Base-by-base conservation (phyloP, 495 filamentous ascomycete species). In the Aspergillus leporis region DNA sequence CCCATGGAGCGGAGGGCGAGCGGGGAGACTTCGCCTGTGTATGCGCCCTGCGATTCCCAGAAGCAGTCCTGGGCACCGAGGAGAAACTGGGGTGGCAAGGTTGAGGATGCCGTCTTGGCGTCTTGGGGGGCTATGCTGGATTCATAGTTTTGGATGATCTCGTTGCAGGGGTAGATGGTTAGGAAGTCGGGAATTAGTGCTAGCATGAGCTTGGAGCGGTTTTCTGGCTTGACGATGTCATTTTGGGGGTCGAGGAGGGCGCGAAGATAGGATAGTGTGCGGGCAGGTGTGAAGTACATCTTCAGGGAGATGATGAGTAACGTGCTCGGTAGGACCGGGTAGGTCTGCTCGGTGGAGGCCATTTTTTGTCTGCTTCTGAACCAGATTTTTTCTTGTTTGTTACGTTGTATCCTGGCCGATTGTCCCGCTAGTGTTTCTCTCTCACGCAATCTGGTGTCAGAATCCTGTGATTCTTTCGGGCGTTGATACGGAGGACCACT, bases 181-280 rank as follows among this genome's bases (percentile, higher is more conserved):
- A 92, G 67, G 71, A 89, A 88, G 70, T 91, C 89, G 1, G 91
- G 91, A 62, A 93, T 86, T 60, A 93, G 88, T 52, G 92, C 92
- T 62, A 92, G 84, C 56, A 92, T 94, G 55, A 95, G 83, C 64
- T 92, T 91, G n/a, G 85, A 86, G 53, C 87, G 68, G 67, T 79
- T 81, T 51, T 70, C 58, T 28, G 77, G 66, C 21, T 67, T 70
- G 53, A 77, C 68, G 43, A 72, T 74, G 59, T 70, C 56, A 66
- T 73, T 70, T 45, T 62, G 41, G 53, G 78, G 79, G 49, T 77
- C 65, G 21, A 87, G 76, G 40, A 92, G 74, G 55, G 75, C 73
- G 45, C 74, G 67, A 59, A 88, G 74, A 76, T 91, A 95, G 47
- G 74, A 62, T 53, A 77, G 74, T 14, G 91, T 92, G 55, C 76